phyloP scores from a whole-genome alignment of 805 yeast genomes.

The Hermanozyma aechmeae region DNA sequence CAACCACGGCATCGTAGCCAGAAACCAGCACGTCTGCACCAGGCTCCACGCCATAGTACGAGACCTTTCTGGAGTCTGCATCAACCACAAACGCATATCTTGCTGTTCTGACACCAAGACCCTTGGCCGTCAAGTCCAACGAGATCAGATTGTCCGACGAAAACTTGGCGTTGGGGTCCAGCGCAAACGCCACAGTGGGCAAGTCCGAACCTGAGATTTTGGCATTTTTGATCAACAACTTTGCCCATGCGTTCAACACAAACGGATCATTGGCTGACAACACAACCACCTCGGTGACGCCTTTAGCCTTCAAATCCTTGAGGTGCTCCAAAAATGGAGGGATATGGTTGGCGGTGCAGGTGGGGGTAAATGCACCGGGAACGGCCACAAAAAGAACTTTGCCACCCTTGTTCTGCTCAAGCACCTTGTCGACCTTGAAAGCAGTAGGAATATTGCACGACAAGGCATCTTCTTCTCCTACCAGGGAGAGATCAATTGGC shows the following conservation, averaged over 20 bases:
- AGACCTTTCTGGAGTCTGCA: constrained; percentile 33
- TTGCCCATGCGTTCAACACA: constrained; percentile 36
- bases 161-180: constrained; percentile 30
- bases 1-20: constrained; percentile 30
- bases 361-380: constrained; percentile 38
- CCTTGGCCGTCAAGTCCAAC: constrained; percentile 25
- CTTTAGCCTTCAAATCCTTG: constrained; percentile 18
- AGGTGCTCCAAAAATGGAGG: constrained; percentile 28
- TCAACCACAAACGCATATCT: constrained; percentile 30
- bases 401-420: constrained; percentile 14
- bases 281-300: constrained; percentile 23
- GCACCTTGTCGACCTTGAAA: constrained; percentile 23
- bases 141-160: constrained; percentile 20
- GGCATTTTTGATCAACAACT: constrained; percentile 23
- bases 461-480: constrained; percentile 15
- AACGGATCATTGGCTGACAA: constrained; percentile 35
- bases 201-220: constrained; percentile 4
- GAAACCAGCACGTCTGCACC: constrained; percentile 23
- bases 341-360: constrained; percentile 35
- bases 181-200: constrained; percentile 27
- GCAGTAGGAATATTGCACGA: constrained; percentile 26
- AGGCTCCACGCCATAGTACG: constrained; percentile 26
- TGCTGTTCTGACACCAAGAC: constrained; percentile 30
- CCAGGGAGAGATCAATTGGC: constrained; percentile 23
- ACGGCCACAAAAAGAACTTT: constrained; percentile 28